Conservation (phyloP, 495 filamentous ascomycete genomes). For the Pyrenula aspistea region DNA sequence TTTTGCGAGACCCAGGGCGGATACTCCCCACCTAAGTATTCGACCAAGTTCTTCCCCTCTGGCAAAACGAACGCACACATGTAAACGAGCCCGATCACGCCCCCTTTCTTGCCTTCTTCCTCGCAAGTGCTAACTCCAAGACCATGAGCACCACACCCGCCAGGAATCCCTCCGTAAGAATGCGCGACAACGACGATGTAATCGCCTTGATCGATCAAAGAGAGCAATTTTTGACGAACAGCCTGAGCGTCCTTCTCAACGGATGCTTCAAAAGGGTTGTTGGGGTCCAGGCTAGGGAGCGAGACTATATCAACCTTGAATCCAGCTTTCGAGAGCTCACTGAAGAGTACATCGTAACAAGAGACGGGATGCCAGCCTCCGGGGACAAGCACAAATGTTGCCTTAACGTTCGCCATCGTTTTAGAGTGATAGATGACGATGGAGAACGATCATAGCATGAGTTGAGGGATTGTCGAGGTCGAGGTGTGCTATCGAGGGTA, state of each 20-base stretch:
- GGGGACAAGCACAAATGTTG: background rate
- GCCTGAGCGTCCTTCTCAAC: slow-evolving; percentile 2
- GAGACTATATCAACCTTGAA: background rate
- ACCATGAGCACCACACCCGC: background rate
- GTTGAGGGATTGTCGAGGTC: no score
- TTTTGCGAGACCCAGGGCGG: background rate
- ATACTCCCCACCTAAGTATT: background rate
- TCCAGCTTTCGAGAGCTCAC: background rate
- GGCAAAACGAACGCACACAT: background rate
- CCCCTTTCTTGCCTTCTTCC: background rate
- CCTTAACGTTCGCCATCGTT: background rate
- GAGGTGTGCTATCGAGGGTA: no score
- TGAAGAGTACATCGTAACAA: background rate
- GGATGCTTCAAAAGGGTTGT: slow-evolving; percentile 3
- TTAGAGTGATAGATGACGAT: no score
- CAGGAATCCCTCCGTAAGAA: background rate
- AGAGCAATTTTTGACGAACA: slow-evolving; percentile 3
- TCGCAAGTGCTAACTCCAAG: background rate
- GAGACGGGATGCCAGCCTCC: background rate
- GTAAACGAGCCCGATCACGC: background rate
- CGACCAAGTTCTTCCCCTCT: background rate
- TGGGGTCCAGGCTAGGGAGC: background rate
- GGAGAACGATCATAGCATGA: no score
- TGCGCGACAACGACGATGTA: slow-evolving; percentile 7
- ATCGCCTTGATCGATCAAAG: slow-evolving; percentile 5